phyloP scores from a whole-genome alignment of 2,329 filamentous ascomycete species.

The Calonectria fujianensis region DNA sequence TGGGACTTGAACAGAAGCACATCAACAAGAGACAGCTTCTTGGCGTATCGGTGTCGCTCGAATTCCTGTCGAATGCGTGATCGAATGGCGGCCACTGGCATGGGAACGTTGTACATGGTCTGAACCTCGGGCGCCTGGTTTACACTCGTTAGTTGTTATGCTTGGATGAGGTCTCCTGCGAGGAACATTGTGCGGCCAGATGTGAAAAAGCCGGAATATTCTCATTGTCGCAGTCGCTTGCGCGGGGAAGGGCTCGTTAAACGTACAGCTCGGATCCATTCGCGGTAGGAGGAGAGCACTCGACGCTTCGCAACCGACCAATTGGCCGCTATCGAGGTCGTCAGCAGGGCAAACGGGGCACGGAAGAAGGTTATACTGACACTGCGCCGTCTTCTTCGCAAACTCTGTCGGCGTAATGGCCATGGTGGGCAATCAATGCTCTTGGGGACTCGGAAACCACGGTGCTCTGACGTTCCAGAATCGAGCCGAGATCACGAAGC shows the following conservation, averaged over 20 bases:
- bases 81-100: slow-evolving; percentile 92
- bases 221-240: background rate
- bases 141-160: slow-evolving; percentile 44
- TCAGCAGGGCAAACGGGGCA: slow-evolving; percentile 59
- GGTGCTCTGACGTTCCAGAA: slow-evolving; percentile 58
- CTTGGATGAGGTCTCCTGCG: background rate
- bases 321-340: slow-evolving; percentile 80
- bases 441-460: slow-evolving; percentile 53
- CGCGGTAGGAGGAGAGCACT: slow-evolving; percentile 92
- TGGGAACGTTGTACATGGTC: slow-evolving; percentile 94
- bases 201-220: slow-evolving; percentile 30
- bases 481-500: slow-evolving; percentile 56
- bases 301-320: slow-evolving; percentile 91
- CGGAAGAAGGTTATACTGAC: slow-evolving; percentile 69
- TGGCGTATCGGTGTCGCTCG: slow-evolving; percentile 94
- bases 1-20: slow-evolving; percentile 93
- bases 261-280: slow-evolving; percentile 97
- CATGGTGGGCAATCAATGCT: slow-evolving; percentile 75
- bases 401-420: slow-evolving; percentile 96
- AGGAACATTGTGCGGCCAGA: no score
- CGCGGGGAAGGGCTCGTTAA: slow-evolving; percentile 36
- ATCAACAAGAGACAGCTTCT: slow-evolving; percentile 91
- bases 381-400: slow-evolving; percentile 86
- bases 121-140: slow-evolving; percentile 94
- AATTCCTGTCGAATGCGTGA: slow-evolving; percentile 98